phyloP scores from a whole-genome alignment of 2,329 filamentous ascomycete species.

The Aspergillus latus region DNA sequence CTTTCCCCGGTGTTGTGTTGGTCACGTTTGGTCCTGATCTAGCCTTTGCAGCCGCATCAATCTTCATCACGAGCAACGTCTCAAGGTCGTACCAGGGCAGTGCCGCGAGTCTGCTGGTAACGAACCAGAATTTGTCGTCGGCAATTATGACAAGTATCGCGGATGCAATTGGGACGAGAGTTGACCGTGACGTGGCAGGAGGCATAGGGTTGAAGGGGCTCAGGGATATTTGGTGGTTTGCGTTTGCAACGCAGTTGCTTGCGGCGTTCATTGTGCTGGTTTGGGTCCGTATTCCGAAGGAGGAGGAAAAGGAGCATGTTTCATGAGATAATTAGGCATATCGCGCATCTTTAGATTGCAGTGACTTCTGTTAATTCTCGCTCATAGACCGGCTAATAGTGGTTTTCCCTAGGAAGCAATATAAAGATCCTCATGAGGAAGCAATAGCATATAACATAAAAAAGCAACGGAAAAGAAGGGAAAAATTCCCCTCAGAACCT shows the following conservation, averaged over 20 bases:
- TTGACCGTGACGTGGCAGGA: constrained; percentile 16
- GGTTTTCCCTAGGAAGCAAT: no score
- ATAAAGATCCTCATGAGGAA: no score
- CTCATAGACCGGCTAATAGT: no score
- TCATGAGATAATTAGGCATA: neutral
- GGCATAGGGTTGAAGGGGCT: constrained; percentile 30
- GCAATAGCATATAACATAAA: no score
- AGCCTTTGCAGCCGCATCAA: neutral
- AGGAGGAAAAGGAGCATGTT: constrained; percentile 31
- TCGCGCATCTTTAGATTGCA: no score
- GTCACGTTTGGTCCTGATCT: neutral
- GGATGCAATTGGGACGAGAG: constrained; percentile 33
- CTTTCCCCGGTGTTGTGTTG: neutral
- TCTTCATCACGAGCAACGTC: constrained; percentile 17
- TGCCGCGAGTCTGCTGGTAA: constrained; percentile 46
- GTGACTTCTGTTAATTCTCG: no score
- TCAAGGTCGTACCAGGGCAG: constrained; percentile 45
- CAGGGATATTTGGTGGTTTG: constrained; percentile 41
- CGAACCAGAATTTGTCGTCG: constrained; percentile 45
- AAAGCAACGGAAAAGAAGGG: no score
- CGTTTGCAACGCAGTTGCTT: constrained; percentile 30
- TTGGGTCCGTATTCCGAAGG: constrained; percentile 41
- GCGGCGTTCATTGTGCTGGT: constrained; percentile 33
- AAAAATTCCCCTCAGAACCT: no score
- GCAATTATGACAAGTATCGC: constrained; percentile 36